Percentiles rank a stretch among this genome's conserved stretches.
Evolutionary conservation across 345 rosid genomes (phyloP).

Genomic region (Rhodomyrtus tomentosa): DNA sequence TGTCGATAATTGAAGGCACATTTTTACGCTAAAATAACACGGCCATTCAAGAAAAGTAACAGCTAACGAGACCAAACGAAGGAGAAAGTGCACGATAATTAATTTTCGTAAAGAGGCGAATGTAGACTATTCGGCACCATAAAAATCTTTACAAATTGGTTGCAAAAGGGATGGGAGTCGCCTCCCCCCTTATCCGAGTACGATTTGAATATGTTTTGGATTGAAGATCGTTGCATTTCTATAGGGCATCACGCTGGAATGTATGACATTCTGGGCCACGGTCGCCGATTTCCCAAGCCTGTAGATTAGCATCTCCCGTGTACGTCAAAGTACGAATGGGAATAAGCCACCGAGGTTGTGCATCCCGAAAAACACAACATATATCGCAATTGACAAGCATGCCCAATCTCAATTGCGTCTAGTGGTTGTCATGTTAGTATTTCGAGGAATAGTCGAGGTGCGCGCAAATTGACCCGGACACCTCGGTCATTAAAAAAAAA

Average conservation of each 20-base stretch:
- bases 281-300: neutral
- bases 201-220: neutral
- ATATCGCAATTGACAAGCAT: too few species aligned
- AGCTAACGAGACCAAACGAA: neutral
- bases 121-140: too few species aligned
- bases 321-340: too few species aligned
- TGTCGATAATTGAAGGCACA: accelerated
- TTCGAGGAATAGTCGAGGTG: too few species aligned
- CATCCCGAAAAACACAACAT: too few species aligned
- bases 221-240: neutral
- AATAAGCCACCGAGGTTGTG: too few species aligned
- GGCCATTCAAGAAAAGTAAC: neutral
- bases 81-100: neutral
- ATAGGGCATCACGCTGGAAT: neutral
- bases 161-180: neutral
- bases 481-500: too few species aligned
- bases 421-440: too few species aligned
- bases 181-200: neutral
- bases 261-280: neutral
- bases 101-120: neutral
- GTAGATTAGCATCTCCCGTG: neutral
- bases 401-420: too few species aligned
- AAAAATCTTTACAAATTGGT: neutral
- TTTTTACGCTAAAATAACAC: neutral
- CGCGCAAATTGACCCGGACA: too few species aligned